Conservation (phyloP, 192 early-diverging fungal species). For the Coemansia sp. region DNA sequence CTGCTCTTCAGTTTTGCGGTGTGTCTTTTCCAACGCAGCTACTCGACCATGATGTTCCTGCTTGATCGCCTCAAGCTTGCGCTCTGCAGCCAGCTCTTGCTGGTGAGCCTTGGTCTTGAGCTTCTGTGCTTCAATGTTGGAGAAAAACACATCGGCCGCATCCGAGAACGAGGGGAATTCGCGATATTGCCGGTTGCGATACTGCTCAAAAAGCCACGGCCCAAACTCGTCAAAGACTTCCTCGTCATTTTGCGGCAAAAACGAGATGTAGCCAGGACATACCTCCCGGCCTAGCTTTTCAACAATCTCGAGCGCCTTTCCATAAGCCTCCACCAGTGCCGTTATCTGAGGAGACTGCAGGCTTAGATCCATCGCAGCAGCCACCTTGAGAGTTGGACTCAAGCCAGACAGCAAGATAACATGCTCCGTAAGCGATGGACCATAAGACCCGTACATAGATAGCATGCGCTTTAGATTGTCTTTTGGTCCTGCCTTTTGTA, state of each 20-base stretch:
- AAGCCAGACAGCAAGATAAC: constrained; percentile 66
- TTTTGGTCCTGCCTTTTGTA: constrained; percentile 60
- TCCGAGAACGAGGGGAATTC: constrained; percentile 78
- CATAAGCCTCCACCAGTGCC: constrained; percentile 63
- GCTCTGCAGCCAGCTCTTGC: constrained; percentile 71
- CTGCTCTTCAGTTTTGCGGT: constrained; percentile 64
- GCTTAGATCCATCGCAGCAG: constrained; percentile 59
- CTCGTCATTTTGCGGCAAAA: constrained; percentile 4
- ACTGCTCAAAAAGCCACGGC: constrained; percentile 70
- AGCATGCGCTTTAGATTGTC: constrained; percentile 68
- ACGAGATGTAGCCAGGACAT: constrained; percentile 40
- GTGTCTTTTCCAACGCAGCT: constrained; percentile 67
- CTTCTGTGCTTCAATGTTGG: constrained; percentile 83
- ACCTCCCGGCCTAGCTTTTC: constrained; percentile 51
- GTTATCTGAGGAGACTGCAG: constrained; percentile 59
- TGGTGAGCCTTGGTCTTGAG: constrained; percentile 66
- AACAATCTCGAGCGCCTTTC: constrained; percentile 70
- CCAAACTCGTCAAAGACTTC: constrained; percentile 63
- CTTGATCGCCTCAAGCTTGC: constrained; percentile 81
- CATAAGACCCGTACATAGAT: constrained; percentile 64
- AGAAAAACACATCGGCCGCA: constrained; percentile 90
- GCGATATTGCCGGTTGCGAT: constrained; percentile 45
- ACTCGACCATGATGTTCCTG: constrained; percentile 78
- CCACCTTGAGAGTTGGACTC: constrained; percentile 59
- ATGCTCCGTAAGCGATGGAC: constrained; percentile 86